These are phyloP conservation scores for Pseudogymnoascus sp. DNA, from an alignment of 2,329 filamentous ascomycete genomes.

Conservation along the genomic window DNA sequence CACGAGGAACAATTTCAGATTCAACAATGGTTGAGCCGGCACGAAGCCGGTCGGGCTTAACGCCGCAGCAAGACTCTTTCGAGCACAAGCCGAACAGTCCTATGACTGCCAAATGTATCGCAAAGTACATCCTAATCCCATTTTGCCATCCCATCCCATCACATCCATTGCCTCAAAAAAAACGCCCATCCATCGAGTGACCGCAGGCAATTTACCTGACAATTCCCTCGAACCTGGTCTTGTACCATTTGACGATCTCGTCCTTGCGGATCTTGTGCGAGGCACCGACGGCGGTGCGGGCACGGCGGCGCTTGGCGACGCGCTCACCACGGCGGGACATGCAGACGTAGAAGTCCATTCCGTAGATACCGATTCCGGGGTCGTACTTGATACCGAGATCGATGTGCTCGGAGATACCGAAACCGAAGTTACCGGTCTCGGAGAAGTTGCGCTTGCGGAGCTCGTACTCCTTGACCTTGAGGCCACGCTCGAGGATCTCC, in stretches of 20 bases:
- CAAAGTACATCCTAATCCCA: slow-evolving; percentile 34
- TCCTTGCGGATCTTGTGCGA: slow-evolving; percentile 87
- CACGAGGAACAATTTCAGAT: slow-evolving; percentile 7
- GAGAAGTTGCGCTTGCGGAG: slow-evolving; percentile 99
- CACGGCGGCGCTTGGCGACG: slow-evolving; percentile 88
- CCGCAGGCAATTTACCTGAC: slow-evolving; percentile 66
- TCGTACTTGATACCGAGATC: slow-evolving; percentile 99
- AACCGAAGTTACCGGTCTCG: slow-evolving; percentile 99
- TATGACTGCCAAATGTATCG: slow-evolving; percentile 36
- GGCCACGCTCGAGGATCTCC: slow-evolving; percentile 99
- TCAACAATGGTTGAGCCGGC: slow-evolving; percentile 46
- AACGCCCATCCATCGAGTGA: slow-evolving; percentile 19
- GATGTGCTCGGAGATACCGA: slow-evolving; percentile 99
- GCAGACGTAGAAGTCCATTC: slow-evolving; percentile 99
- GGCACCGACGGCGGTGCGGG: slow-evolving; percentile 77
- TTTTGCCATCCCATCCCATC: slow-evolving; percentile 20
- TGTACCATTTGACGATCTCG: slow-evolving; percentile 98
- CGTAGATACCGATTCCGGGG: slow-evolving; percentile 95
- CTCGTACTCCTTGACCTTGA: slow-evolving; percentile 99
- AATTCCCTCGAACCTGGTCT: slow-evolving; percentile 93
- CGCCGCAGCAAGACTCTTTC: slow-evolving; percentile 57
- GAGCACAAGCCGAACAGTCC: slow-evolving; percentile 40
- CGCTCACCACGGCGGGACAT: slow-evolving; percentile 98
- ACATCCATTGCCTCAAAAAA: slow-evolving; percentile 13
- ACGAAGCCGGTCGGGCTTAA: slow-evolving; percentile 64